Evolutionary conservation across 2,329 filamentous ascomycete genomes (phyloP).

Genomic region (Cytospora mali): DNA sequence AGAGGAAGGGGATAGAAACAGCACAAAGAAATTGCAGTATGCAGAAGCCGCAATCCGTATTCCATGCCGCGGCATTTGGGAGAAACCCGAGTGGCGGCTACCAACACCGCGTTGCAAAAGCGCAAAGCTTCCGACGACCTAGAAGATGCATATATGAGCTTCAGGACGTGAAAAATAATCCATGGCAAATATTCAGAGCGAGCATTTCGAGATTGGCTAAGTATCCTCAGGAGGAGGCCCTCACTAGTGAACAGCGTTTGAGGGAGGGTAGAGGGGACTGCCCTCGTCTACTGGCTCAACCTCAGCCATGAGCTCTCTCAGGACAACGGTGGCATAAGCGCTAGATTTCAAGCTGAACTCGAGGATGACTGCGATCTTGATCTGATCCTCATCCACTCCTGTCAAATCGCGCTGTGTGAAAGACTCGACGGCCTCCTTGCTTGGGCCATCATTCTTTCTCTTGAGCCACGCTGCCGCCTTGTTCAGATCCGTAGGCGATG

Average conservation of each 20-base stretch:
- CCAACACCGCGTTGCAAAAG: not conserved
- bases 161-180: not conserved
- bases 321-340: constrained; percentile 43
- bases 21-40: not conserved
- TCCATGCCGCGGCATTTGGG: not conserved
- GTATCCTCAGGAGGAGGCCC: not conserved
- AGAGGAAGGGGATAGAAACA: not conserved
- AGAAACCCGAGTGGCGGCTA: not conserved
- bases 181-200: not conserved
- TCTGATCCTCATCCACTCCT: constrained; percentile 29
- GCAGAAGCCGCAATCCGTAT: not conserved
- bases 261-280: constrained; percentile 20
- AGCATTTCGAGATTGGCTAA: not conserved
- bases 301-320: constrained; percentile 40
- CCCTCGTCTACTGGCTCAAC: constrained; percentile 20
- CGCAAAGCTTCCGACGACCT: not conserved
- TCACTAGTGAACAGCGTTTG: too few relatives aligned
- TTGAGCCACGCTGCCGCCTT: constrained; percentile 5
- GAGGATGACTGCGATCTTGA: constrained; percentile 41
- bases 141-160: not conserved
- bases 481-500: not conserved
- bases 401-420: constrained; percentile 32
- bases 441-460: not conserved
- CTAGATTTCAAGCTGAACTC: constrained; percentile 42
- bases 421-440: constrained; percentile 24